phyloP scores from a whole-genome alignment of 129 eudicot species.

The Lactuca saligna region DNA sequence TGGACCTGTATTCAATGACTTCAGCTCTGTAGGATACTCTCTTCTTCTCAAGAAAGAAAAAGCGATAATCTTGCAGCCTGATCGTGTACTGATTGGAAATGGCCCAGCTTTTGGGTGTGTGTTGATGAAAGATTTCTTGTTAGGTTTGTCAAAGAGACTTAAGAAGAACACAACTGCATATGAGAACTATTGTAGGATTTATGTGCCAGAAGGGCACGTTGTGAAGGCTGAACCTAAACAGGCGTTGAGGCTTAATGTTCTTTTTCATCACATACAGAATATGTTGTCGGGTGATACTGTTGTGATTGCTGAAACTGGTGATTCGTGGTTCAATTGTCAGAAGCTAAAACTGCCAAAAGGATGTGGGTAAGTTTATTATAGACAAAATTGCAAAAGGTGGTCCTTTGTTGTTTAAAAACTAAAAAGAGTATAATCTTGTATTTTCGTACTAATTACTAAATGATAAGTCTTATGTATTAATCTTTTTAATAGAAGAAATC shows the following conservation, averaged over 20 bases:
- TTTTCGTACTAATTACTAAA: too few relatives aligned
- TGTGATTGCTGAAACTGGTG: background rate
- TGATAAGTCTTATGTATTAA: too few relatives aligned
- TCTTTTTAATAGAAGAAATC: too few relatives aligned
- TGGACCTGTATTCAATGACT: background rate
- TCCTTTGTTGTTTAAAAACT: too few relatives aligned
- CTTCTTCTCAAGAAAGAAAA: constrained; percentile 36
- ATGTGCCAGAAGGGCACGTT: background rate
- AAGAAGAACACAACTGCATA: background rate
- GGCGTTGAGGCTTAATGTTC: background rate
- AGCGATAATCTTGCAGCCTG: constrained; percentile 45
- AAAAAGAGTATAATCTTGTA: too few relatives aligned
- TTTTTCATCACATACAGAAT: background rate
- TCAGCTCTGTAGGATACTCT: background rate
- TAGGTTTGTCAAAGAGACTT: background rate
- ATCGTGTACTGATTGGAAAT: constrained; percentile 34
- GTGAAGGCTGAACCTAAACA: background rate
- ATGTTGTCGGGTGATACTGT: background rate
- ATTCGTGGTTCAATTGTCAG: background rate
- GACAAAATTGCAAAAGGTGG: too few relatives aligned
- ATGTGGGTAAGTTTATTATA: background rate
- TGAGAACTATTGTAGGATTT: background rate
- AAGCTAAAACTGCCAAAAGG: background rate
- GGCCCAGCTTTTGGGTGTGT: constrained; percentile 3
- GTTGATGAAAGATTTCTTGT: background rate